Percentiles rank a stretch among this genome's conserved stretches.
Evolutionary conservation across 2,329 filamentous ascomycete genomes (phyloP).

Genomic region (Cytospora paraplurivora): DNA sequence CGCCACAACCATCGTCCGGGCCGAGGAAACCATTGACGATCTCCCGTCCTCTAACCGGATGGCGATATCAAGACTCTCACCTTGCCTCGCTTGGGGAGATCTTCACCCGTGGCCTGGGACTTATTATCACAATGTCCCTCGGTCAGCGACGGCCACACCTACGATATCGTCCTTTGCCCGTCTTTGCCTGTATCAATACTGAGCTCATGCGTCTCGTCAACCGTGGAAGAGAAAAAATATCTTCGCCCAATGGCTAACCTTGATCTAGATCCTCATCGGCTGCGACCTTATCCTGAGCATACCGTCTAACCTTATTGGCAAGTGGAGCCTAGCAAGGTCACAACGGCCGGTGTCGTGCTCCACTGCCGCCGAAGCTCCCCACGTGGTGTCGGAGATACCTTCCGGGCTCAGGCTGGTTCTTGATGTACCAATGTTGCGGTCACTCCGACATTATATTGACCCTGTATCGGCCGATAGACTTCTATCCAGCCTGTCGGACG

Average conservation of each 20-base stretch:
- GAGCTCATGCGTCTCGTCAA: constrained; percentile 36
- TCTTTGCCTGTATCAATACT: constrained; percentile 30
- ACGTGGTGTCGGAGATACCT: constrained; percentile 16
- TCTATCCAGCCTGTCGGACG: constrained; percentile 27
- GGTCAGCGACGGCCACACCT: constrained; percentile 32
- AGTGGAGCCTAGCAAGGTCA: constrained; percentile 31
- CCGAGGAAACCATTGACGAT: neutral
- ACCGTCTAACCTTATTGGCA: constrained; percentile 32
- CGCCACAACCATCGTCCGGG: neutral
- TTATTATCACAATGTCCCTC: neutral
- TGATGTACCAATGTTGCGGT: constrained; percentile 35
- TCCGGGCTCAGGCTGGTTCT: constrained; percentile 29
- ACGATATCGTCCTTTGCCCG: constrained; percentile 30
- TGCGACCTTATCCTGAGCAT: constrained; percentile 29
- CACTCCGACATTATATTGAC: constrained; percentile 32
- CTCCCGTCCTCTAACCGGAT: neutral
- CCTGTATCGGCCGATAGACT: constrained; percentile 34
- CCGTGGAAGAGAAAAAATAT: constrained; percentile 34
- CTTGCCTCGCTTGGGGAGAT: neutral
- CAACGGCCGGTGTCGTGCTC: constrained; percentile 30
- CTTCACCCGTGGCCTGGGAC: neutral
- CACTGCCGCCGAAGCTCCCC: constrained; percentile 33
- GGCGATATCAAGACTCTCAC: neutral
- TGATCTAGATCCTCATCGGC: constrained; percentile 15
- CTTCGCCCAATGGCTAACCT: constrained; percentile 25